Conservation (phyloP, 352 stramenopile species). For the Halophytophthora polymorphica region DNA sequence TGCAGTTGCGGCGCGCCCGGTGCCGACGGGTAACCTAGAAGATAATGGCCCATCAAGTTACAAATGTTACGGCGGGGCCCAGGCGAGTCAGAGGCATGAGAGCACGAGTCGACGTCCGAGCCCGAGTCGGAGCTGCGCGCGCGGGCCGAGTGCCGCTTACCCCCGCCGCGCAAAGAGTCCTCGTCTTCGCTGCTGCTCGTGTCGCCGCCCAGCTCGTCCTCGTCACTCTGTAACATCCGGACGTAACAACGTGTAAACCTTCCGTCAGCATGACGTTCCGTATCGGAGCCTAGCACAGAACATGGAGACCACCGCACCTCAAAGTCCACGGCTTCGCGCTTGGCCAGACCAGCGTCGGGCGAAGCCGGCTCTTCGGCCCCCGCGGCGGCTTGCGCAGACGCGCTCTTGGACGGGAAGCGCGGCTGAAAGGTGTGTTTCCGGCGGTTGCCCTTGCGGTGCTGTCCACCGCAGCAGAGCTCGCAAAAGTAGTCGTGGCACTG, state of each 20-base stretch:
- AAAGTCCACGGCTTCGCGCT: slow-evolving; percentile 31
- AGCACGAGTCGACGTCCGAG: slow-evolving; percentile 23
- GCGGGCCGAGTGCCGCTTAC: slow-evolving; percentile 1
- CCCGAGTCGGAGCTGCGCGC: slow-evolving; percentile 17
- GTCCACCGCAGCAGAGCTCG: slow-evolving; percentile 73
- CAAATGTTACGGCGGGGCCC: slow-evolving; percentile 74
- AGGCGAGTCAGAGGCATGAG: slow-evolving; percentile 36
- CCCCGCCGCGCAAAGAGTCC: slow-evolving; percentile 23
- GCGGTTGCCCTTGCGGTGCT: slow-evolving; percentile 85
- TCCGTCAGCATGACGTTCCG: slow-evolving; percentile 5
- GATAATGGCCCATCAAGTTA: slow-evolving; percentile 87
- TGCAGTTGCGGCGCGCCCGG: slow-evolving; percentile 18
- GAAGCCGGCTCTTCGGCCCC: background rate
- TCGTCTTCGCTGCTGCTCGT: slow-evolving; percentile 43
- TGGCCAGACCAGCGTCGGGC: slow-evolving; percentile 18
- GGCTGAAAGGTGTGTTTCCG: slow-evolving; percentile 77
- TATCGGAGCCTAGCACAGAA: slow-evolving; percentile 7
- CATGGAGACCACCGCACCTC: slow-evolving; percentile 18
- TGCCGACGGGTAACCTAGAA: slow-evolving; percentile 63
- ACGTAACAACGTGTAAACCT: background rate
- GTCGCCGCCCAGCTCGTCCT: slow-evolving; percentile 42
- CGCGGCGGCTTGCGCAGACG: slow-evolving; percentile 3
- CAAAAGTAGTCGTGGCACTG: slow-evolving; percentile 90
- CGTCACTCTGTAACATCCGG: slow-evolving; percentile 26
- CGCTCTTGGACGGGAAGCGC: slow-evolving; percentile 26